phyloP scores from a whole-genome alignment of 257 asterid genomes.

The Jaltomata sinuosa region DNA sequence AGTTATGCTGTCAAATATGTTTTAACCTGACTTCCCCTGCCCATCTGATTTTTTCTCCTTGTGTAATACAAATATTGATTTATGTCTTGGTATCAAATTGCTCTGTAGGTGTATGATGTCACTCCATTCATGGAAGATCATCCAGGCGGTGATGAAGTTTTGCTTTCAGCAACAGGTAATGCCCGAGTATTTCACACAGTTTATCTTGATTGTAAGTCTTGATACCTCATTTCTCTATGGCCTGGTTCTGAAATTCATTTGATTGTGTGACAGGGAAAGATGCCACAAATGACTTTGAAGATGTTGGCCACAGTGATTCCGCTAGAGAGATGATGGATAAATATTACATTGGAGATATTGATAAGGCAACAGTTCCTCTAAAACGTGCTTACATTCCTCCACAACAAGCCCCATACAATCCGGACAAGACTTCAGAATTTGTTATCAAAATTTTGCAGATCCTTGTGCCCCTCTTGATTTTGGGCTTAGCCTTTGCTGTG shows the following conservation, averaged over 20 bases:
- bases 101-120: conserved; percentile 14
- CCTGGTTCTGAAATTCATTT: neutral
- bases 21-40: neutral
- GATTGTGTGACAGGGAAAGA: conserved; percentile 14
- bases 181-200: neutral
- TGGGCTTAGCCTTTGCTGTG: conserved; percentile 17
- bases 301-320: conserved; percentile 12
- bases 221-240: neutral
- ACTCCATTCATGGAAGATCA: conserved; percentile 16
- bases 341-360: conserved; percentile 9
- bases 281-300: conserved; percentile 21
- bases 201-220: neutral
- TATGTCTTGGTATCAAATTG: neutral
- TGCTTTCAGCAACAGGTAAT: conserved; percentile 22
- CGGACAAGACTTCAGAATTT: conserved; percentile 16
- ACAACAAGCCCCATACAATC: conserved; percentile 7
- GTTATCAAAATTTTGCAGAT: conserved; percentile 17
- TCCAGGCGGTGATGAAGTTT: conserved; percentile 19
- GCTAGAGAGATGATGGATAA: conserved; percentile 13
- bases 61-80: neutral
- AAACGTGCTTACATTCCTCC: conserved; percentile 6
- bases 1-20: neutral
- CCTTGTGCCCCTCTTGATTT: conserved; percentile 17
- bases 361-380: conserved; percentile 13
- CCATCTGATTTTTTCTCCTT: neutral